Evolutionary conservation across 2,329 filamentous ascomycete genomes (phyloP), one percentile per base, ranked within the genome.

Genomic region (Aspergillus costaricaensis): DNA sequence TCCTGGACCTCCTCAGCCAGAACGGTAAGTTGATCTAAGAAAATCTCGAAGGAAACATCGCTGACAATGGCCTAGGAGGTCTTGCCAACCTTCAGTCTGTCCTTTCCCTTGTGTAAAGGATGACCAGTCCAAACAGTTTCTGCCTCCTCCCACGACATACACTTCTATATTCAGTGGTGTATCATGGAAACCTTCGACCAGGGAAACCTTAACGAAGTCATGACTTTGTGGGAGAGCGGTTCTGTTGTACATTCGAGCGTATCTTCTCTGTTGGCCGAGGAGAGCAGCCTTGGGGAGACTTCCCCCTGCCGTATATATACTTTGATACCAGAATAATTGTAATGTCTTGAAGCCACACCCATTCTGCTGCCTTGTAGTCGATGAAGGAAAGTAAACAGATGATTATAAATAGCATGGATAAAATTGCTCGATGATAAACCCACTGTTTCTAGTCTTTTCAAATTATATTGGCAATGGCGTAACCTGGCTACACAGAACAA

Each of bases 1-100:
- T 66, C 55, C 58, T 67, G 8, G 44, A 9, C 21, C 53, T 59
- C n/a, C 15, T 63, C 32, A 57, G 53, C 32, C 48, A 56, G 30
- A 17, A n/a, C 15, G 25, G 64, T 65, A 62, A 61, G 64, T 59
- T 4, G n/a, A 49, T 21, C 15, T 38, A 36, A 55, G 6, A 23
- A 15, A 12, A 2, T 25, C 14, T n/a, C 7, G 6, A 30, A 48
- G 21, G n/a, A 17, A 25, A n/a, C 14, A 57, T 57, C 48, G 36
- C 50, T 60, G 19, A 62, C 38, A 17, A 5, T n/a, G 30, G 8
- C 47, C 7, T 19, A 64, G 62, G 41, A 36, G 60, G 60, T 32
- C 62, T 64, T 32, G 1, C n/a, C 12, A 49, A 39, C 43, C 27
- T 64, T 21, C 62, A 59, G 54, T 14, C 27, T 17, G 47, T 60